Conservation (phyloP, 2,329 filamentous ascomycete genomes). For the Fusarium citri region DNA sequence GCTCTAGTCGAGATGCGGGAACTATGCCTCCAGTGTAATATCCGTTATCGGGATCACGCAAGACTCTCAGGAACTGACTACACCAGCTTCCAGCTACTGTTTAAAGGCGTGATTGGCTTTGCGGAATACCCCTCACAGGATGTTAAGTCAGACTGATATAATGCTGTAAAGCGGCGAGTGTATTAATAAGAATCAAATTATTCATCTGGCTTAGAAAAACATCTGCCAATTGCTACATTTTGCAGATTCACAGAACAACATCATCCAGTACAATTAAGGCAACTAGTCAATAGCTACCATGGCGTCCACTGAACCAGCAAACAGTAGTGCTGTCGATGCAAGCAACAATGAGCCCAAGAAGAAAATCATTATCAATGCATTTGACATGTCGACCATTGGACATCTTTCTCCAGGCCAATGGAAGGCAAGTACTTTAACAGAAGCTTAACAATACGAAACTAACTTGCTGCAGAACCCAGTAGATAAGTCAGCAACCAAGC, state of each 20-base stretch:
- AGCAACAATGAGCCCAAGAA: constrained; percentile 23
- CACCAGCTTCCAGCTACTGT: background rate
- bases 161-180: background rate
- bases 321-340: background rate
- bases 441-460: accelerated
- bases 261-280: background rate
- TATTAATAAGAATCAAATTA: background rate
- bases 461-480: constrained; percentile 61
- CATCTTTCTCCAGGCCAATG: constrained; percentile 75
- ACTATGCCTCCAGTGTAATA: background rate
- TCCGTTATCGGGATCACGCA: constrained; percentile 21
- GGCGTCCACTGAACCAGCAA: background rate
- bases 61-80: background rate
- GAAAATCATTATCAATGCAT: constrained; percentile 70
- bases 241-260: background rate
- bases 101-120: constrained; percentile 11
- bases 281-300: background rate
- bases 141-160: background rate
- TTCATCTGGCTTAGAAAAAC: background rate
- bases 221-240: background rate
- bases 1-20: background rate
- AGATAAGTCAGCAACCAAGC: constrained; percentile 71
- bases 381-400: constrained; percentile 74
- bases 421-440: constrained; percentile 59
- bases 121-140: background rate